phyloP scores from a whole-genome alignment of 23 red algal species.

The Gracilaria caudata region DNA sequence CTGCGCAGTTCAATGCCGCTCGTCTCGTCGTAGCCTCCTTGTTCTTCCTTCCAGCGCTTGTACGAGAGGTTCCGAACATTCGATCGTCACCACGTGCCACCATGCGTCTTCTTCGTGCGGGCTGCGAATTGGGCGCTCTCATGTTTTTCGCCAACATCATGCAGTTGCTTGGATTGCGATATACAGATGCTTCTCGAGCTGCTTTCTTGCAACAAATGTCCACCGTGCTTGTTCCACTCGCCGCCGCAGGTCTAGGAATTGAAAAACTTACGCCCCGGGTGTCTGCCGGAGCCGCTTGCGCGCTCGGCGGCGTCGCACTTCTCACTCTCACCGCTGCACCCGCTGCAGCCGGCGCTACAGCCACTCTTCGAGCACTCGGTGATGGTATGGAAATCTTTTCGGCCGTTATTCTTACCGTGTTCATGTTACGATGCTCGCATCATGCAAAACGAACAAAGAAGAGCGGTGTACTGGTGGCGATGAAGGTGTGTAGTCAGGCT shows the following conservation, averaged over 20 bases:
- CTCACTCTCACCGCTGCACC: conserved; percentile 50
- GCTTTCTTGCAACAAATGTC: conserved; percentile 87
- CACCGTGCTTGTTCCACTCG: conserved; percentile 82
- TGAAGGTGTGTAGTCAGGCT: conserved; percentile 81
- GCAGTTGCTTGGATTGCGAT: conserved; percentile 72
- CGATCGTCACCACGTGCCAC: conserved; percentile 22
- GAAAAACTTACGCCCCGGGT: conserved; percentile 31
- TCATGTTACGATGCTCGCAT: conserved; percentile 64
- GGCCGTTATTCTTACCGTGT: conserved; percentile 65
- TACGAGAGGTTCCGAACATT: conserved; percentile 28
- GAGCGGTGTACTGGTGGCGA: conserved; percentile 47
- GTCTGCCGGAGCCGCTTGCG: conserved; percentile 29
- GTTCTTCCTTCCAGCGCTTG: conserved; percentile 48
- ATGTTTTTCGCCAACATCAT: conserved; percentile 78
- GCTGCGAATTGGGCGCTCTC: conserved; percentile 79
- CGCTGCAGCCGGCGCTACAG: conserved; percentile 20
- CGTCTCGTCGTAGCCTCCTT: conserved; percentile 50
- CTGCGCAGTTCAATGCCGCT: conserved; percentile 49
- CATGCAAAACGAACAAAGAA: conserved; percentile 43
- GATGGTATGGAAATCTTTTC: conserved; percentile 74
- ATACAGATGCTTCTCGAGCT: conserved; percentile 81
- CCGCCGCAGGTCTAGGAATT: conserved; percentile 23
- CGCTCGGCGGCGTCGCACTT: conserved; percentile 71
- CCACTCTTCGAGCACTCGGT: conserved; percentile 40
- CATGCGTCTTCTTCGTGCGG: conserved; percentile 28